These are phyloP conservation scores for Hanseniaspora osmophila DNA, from an alignment of 805 yeast genomes.

Conservation along the genomic window DNA sequence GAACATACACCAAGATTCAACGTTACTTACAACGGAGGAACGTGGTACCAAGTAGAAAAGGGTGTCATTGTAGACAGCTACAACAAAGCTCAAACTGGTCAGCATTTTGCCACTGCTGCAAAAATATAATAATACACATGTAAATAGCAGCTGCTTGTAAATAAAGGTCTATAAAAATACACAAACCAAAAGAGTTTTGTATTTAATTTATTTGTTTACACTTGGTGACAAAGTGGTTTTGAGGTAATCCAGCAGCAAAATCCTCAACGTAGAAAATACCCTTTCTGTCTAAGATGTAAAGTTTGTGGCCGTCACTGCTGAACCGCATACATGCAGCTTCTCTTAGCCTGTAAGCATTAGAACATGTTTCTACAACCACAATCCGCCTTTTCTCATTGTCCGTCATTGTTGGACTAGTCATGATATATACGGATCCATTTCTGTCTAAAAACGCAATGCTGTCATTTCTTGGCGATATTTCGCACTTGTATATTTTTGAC, in stretches of 20 bases:
- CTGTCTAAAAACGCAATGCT: conserved; percentile 70
- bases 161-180: not conserved
- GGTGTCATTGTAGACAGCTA: conserved; percentile 23
- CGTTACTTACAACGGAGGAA: conserved; percentile 28
- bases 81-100: not conserved
- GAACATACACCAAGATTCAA: conserved; percentile 67
- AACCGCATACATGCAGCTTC: conserved; percentile 73
- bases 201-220: conserved; percentile 39
- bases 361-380: conserved; percentile 55
- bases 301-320: conserved; percentile 67
- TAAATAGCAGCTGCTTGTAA: not conserved
- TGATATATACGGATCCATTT: conserved; percentile 59
- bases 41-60: conserved; percentile 35
- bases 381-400: conserved; percentile 38
- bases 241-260: conserved; percentile 76
- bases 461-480: conserved; percentile 76
- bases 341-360: conserved; percentile 53
- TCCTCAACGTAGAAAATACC: conserved; percentile 71
- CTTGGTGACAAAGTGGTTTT: conserved; percentile 49
- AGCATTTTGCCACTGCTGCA: not conserved
- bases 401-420: conserved; percentile 47
- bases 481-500: conserved; percentile 55
- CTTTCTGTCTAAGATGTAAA: conserved; percentile 66
- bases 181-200: not conserved
- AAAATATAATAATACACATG: not conserved